A percentile compares a stretch with the other conserved stretches of the same genome.
phyloP scores from a whole-genome alignment of 768 basidiomycete species.

The Kwoniella bestiolae region DNA sequence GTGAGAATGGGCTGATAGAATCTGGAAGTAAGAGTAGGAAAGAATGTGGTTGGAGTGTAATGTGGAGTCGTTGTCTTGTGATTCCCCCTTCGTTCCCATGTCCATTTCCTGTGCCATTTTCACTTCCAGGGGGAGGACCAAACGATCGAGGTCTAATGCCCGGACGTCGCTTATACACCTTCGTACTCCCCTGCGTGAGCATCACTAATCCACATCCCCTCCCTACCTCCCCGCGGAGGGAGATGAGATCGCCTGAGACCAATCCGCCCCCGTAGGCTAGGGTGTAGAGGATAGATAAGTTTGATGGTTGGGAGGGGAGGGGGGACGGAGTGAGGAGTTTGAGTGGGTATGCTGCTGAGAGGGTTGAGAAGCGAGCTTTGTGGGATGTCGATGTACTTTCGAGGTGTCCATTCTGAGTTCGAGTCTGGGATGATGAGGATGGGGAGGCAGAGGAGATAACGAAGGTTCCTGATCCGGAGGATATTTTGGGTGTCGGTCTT shows the following conservation, averaged over 20 bases:
- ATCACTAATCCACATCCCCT: conserved; percentile 68
- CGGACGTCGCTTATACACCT: conserved; percentile 82
- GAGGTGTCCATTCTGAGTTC: neutral
- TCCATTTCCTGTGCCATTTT: conserved; percentile 24
- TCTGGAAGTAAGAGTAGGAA: conserved; percentile 83
- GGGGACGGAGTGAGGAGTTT: conserved; percentile 77
- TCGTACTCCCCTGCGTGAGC: conserved; percentile 87
- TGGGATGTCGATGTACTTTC: neutral
- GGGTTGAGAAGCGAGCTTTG: conserved; percentile 64
- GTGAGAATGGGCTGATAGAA: conserved; percentile 88
- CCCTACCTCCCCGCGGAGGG: conserved; percentile 68
- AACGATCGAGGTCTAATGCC: conserved; percentile 58
- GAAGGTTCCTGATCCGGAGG: conserved; percentile 4
- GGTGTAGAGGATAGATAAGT: conserved; percentile 73
- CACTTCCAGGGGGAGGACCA: no score
- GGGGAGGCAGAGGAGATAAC: neutral
- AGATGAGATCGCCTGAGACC: conserved; percentile 78
- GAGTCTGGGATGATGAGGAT: no score
- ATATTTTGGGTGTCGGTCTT: neutral
- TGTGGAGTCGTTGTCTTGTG: conserved; percentile 71
- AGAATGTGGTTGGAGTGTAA: conserved; percentile 63
- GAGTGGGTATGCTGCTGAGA: conserved; percentile 81
- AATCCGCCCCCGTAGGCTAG: conserved; percentile 90
- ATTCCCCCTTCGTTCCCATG: neutral
- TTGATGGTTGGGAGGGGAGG: conserved; percentile 58